These are phyloP conservation scores for Prunus mume DNA, from an alignment of 306 rosid genomes.

Conservation along the genomic window DNA sequence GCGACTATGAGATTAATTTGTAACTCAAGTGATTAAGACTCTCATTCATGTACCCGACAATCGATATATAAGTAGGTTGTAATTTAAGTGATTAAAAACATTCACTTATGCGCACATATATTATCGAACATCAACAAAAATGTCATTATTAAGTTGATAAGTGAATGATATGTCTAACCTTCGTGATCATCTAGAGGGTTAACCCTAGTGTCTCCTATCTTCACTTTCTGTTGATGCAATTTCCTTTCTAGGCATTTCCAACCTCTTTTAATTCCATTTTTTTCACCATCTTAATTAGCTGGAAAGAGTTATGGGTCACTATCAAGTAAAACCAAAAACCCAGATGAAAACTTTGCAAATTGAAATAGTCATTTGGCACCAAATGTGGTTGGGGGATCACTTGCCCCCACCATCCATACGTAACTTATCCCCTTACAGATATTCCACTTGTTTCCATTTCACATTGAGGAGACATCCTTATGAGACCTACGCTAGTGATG, in stretches of 20 bases:
- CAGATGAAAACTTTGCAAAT: background rate
- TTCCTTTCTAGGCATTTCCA: background rate
- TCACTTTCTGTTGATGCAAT: background rate
- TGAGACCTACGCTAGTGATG: conserved; percentile 27
- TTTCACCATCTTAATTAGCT: background rate
- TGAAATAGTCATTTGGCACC: conserved; percentile 6
- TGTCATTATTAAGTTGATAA: background rate
- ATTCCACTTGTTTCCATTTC: conserved; percentile 48
- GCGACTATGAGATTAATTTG: no score
- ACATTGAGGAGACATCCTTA: conserved; percentile 43
- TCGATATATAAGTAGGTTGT: no score
- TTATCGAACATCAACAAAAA: background rate
- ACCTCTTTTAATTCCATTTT: background rate
- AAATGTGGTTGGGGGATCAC: conserved; percentile 67
- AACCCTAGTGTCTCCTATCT: background rate
- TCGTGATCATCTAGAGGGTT: background rate
- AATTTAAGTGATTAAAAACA: background rate
- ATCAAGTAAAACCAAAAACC: background rate
- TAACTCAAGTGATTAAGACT: no score
- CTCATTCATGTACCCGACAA: no score
- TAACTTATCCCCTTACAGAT: conserved; percentile 36
- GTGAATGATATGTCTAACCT: background rate
- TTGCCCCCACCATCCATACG: conserved; percentile 52
- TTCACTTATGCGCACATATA: background rate
- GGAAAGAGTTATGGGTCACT: background rate